phyloP scores from a whole-genome alignment of 73 alveolate species.

The Uronychia setigera region DNA sequence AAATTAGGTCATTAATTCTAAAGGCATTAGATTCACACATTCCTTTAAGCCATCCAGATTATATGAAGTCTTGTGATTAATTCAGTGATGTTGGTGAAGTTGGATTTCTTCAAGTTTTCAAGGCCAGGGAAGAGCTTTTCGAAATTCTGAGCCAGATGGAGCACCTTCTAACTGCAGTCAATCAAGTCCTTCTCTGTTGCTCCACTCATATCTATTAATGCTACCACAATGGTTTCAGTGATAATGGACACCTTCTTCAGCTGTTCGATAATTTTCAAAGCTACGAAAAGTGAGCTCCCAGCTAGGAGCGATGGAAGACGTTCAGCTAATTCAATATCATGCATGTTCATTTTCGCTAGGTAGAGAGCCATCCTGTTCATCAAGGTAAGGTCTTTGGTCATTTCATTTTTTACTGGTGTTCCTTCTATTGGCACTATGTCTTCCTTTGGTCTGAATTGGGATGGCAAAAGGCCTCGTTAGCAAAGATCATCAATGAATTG shows the following conservation, averaged over 20 bases:
- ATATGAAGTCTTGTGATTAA: too few relatives aligned
- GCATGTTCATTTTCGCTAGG: conserved; percentile 85
- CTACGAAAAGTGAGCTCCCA: conserved; percentile 83
- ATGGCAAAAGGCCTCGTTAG: too few relatives aligned
- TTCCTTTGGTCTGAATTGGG: too few relatives aligned
- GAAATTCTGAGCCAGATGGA: conserved; percentile 90
- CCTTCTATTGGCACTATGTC: too few relatives aligned
- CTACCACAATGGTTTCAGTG: conserved; percentile 56
- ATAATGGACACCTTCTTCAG: conserved; percentile 69
- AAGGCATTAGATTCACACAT: too few relatives aligned
- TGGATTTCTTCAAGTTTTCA: conserved; percentile 87
- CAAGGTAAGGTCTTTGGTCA: conserved; percentile 13
- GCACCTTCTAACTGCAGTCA: conserved; percentile 82
- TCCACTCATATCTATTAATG: conserved; percentile 70
- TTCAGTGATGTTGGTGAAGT: conserved; percentile 73
- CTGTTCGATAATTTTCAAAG: conserved; percentile 86
- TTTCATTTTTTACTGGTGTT: conserved; percentile 54
- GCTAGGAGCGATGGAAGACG: conserved; percentile 77
- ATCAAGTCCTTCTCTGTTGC: conserved; percentile 74
- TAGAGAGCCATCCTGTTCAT: conserved; percentile 71
- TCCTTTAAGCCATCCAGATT: too few relatives aligned
- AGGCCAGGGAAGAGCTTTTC: conserved; percentile 87
- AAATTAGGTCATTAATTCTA: not conserved
- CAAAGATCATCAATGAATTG: conserved; percentile 23
- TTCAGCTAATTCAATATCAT: conserved; percentile 79